These are phyloP conservation scores for Penicillium ucsense DNA, from an alignment of 495 filamentous ascomycete genomes.

Conservation along the genomic window DNA sequence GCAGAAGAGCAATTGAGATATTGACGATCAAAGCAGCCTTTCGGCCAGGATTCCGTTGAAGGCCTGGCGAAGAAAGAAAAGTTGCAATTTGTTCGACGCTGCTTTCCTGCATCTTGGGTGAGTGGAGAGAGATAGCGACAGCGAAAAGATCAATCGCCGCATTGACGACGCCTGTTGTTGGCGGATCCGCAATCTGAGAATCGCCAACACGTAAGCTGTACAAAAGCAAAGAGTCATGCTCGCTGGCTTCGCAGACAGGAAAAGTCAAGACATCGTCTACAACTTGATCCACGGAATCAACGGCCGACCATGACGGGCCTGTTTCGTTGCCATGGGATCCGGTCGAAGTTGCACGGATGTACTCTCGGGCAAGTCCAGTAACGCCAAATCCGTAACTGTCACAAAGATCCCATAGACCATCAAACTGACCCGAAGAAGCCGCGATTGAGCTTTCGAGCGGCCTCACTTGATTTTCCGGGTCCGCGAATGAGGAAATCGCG, in stretches of 20 bases:
- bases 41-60: slow-evolving; percentile 80
- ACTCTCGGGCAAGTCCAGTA: slow-evolving; percentile 71
- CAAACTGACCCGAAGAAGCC: slow-evolving; percentile 79
- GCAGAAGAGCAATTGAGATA: slow-evolving; percentile 69
- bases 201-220: slow-evolving; percentile 49
- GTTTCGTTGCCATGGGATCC: slow-evolving; percentile 55
- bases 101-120: slow-evolving; percentile 87
- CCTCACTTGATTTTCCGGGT: slow-evolving; percentile 77
- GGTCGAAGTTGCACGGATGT: slow-evolving; percentile 59
- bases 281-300: slow-evolving; percentile 52
- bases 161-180: slow-evolving; percentile 88
- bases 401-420: slow-evolving; percentile 86
- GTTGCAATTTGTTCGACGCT: slow-evolving; percentile 87
- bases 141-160: slow-evolving; percentile 88
- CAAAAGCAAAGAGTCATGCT: slow-evolving; percentile 80
- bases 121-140: slow-evolving; percentile 77
- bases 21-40: slow-evolving; percentile 89
- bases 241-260: slow-evolving; percentile 71
- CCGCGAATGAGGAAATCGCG: slow-evolving; percentile 83
- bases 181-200: slow-evolving; percentile 59
- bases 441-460: slow-evolving; percentile 89
- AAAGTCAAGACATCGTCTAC: slow-evolving; percentile 63
- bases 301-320: slow-evolving; percentile 50
- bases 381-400: slow-evolving; percentile 94
- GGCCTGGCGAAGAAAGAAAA: slow-evolving; percentile 63